Conservation (phyloP, 257 asterid genomes). For the Plectranthus barbatus region DNA sequence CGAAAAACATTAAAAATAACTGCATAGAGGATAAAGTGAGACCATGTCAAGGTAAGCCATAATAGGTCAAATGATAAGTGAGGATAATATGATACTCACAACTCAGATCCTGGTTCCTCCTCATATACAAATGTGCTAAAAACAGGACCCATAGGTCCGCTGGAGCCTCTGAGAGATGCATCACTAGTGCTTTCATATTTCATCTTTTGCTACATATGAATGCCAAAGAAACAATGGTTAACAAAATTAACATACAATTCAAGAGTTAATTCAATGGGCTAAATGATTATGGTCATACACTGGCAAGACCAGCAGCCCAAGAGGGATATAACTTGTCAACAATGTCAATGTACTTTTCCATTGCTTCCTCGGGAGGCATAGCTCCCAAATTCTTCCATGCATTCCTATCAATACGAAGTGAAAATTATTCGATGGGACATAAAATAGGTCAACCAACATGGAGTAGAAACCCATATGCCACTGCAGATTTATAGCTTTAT, state of each 20-base stretch:
- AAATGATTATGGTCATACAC: conserved; percentile 43
- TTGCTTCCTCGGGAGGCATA: conserved; percentile 99
- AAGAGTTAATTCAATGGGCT: conserved; percentile 1
- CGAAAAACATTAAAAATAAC: not conserved
- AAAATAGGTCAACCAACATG: not conserved
- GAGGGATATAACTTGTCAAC: conserved; percentile 79
- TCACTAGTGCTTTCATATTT: conserved; percentile 34
- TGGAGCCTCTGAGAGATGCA: conserved; percentile 42
- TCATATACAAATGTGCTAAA: conserved; percentile 71
- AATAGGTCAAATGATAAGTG: conserved; percentile 4
- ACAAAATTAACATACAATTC: not conserved
- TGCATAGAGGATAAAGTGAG: not conserved
- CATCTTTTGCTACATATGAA: conserved; percentile 42
- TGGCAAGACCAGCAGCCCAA: conserved; percentile 60
- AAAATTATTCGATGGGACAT: conserved; percentile 9
- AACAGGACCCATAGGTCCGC: conserved; percentile 96
- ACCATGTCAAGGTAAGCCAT: not conserved
- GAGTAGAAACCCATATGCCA: not conserved
- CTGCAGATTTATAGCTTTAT: not conserved
- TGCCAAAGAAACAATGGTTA: not conserved
- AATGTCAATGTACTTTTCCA: conserved; percentile 82
- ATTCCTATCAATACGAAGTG: conserved; percentile 52
- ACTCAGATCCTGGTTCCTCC: conserved; percentile 75
- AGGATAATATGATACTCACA: conserved; percentile 59
- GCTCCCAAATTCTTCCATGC: conserved; percentile 96